phyloP scores from a whole-genome alignment of 208 protist genomes.

The Angomonas desouzai region DNA sequence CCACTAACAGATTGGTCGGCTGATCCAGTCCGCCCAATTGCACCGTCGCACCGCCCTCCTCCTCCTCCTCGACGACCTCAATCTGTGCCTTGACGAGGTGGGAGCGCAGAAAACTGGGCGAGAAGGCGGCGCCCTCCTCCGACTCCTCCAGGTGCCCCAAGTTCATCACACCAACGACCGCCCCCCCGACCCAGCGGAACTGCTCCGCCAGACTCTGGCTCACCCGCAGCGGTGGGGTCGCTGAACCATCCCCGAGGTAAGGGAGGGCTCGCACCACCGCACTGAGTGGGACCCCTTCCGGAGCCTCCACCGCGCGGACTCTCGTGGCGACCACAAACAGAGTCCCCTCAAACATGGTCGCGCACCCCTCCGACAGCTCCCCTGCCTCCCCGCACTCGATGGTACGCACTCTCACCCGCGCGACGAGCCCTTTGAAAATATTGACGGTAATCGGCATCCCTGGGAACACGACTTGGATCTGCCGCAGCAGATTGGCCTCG shows the following conservation, averaged over 20 bases:
- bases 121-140: conserved; percentile 48
- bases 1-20: conserved; percentile 63
- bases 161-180: conserved; percentile 45
- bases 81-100: conserved; percentile 33
- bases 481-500: conserved; percentile 72
- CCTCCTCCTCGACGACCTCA: conserved; percentile 20
- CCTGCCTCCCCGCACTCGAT: conserved; percentile 48
- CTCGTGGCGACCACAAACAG: conserved; percentile 82
- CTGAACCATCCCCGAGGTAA: neutral
- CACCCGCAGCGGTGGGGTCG: neutral
- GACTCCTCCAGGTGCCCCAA: conserved; percentile 43
- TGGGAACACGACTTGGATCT: conserved; percentile 82
- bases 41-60: conserved; percentile 6
- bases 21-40: conserved; percentile 22
- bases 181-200: conserved; percentile 46
- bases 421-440: conserved; percentile 59
- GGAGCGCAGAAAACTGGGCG: conserved; percentile 63
- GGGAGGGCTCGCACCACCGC: neutral
- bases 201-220: conserved; percentile 25
- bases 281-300: conserved; percentile 1
- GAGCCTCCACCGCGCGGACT: conserved; percentile 25
- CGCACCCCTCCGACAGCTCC: conserved; percentile 44
- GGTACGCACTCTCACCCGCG: conserved; percentile 54
- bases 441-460: conserved; percentile 68
- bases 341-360: conserved; percentile 78